phyloP scores from a whole-genome alignment of 257 asterid genomes.

The Salvia splendens region DNA sequence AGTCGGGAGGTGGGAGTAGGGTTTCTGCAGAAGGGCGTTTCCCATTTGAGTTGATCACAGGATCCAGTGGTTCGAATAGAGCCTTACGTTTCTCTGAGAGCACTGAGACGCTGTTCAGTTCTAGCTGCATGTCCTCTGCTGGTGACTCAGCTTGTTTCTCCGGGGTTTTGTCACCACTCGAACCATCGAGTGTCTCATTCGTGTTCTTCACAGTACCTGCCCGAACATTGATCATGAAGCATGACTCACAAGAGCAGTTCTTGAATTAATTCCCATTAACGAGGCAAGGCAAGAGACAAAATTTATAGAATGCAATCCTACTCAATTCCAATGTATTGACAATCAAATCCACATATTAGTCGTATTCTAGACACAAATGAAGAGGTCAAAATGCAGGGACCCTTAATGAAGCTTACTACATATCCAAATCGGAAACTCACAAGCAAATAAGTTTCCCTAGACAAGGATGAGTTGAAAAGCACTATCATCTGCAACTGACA shows the following conservation, averaged over 20 bases:
- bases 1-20: slow-evolving; percentile 92
- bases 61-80: slow-evolving; percentile 79
- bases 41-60: slow-evolving; percentile 44
- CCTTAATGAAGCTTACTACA: background rate
- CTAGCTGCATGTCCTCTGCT: slow-evolving; percentile 53
- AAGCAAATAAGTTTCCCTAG: background rate
- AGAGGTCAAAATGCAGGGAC: no score
- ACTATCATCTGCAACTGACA: background rate
- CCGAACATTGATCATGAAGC: slow-evolving; percentile 18
- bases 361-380: no score
- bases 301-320: no score
- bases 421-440: no score
- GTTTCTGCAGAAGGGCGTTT: slow-evolving; percentile 69
- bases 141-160: slow-evolving; percentile 40
- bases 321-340: no score
- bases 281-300: no score
- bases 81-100: slow-evolving; percentile 90
- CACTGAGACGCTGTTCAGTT: slow-evolving; percentile 38
- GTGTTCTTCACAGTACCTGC: slow-evolving; percentile 46
- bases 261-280: no score
- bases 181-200: slow-evolving; percentile 35
- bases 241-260: background rate
- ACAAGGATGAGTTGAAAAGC: background rate
- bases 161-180: slow-evolving; percentile 30
- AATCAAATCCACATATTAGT: no score